phyloP scores from a whole-genome alignment of 768 basidiomycete genomes.

The Tylopilus felleus region DNA sequence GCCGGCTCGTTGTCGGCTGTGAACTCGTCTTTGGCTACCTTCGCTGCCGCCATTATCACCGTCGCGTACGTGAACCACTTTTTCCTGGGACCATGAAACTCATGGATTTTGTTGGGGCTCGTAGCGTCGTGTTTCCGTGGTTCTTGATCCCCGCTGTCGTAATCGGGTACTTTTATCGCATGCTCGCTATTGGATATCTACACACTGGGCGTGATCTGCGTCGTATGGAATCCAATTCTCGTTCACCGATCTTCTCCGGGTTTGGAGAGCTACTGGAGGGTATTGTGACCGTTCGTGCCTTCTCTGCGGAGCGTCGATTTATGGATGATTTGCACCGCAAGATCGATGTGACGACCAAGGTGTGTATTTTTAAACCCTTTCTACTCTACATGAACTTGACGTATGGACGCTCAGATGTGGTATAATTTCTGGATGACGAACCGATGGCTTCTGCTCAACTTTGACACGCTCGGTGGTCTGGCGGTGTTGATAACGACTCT shows the following conservation, averaged over 20 bases:
- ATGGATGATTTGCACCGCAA: conserved; percentile 69
- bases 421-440: conserved; percentile 90
- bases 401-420: conserved; percentile 54
- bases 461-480: conserved; percentile 72
- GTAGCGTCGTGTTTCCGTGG: conserved; percentile 68
- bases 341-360: conserved; percentile 77
- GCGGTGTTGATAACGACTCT: conserved; percentile 74
- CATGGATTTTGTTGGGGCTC: neutral
- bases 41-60: conserved; percentile 72
- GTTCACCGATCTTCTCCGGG: conserved; percentile 81
- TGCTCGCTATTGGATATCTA: conserved; percentile 67
- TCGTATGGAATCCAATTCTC: conserved; percentile 86
- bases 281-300: conserved; percentile 91
- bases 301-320: conserved; percentile 78
- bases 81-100: conserved; percentile 5
- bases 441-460: conserved; percentile 79
- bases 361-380: conserved; percentile 20
- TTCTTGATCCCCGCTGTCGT: conserved; percentile 77
- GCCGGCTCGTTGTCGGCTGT: conserved; percentile 69
- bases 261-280: conserved; percentile 83
- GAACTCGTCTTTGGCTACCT: conserved; percentile 72
- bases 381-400: neutral
- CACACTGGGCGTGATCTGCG: conserved; percentile 81
- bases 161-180: conserved; percentile 71
- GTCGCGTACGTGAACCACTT: conserved; percentile 49